phyloP scores from a whole-genome alignment of 345 rosid genomes.

The Brassica juncea region DNA sequence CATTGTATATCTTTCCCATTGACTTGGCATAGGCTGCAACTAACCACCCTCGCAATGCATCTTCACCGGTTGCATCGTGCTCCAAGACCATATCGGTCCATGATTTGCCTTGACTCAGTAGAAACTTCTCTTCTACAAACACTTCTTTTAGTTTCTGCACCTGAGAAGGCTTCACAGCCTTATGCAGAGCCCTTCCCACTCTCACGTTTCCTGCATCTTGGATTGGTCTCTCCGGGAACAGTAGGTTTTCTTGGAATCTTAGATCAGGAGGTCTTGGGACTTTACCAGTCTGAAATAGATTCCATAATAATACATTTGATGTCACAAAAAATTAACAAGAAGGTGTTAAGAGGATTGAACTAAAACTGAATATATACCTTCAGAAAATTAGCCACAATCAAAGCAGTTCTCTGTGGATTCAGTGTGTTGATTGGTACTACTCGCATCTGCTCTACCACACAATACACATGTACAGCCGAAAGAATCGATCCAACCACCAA shows the following conservation, averaged over 20 bases:
- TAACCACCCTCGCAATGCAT: constrained; percentile 93
- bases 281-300: constrained; percentile 60
- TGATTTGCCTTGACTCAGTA: constrained; percentile 52
- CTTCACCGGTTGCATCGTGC: constrained; percentile 81
- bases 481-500: constrained; percentile 79
- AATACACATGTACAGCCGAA: constrained; percentile 59
- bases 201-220: constrained; percentile 82
- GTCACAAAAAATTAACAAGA: constrained; percentile 10
- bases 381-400: constrained; percentile 79
- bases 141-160: constrained; percentile 56
- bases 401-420: constrained; percentile 91
- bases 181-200: constrained; percentile 75
- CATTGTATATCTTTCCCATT: constrained; percentile 43
- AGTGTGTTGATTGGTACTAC: constrained; percentile 81
- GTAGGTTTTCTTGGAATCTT: constrained; percentile 69
- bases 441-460: constrained; percentile 83
- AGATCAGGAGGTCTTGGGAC: constrained; percentile 79
- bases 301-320: constrained; percentile 25
- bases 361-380: constrained; percentile 50
- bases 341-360: neutral
- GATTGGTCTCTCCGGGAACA: constrained; percentile 78
- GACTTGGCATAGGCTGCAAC: constrained; percentile 72
- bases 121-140: constrained; percentile 74
- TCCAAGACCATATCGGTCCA: constrained; percentile 77
- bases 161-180: constrained; percentile 66